A percentile compares a stretch with the other conserved stretches of the same genome.
phyloP scores from a whole-genome alignment of 2,329 filamentous ascomycete genomes.

The Plenodomus lindquistii region DNA sequence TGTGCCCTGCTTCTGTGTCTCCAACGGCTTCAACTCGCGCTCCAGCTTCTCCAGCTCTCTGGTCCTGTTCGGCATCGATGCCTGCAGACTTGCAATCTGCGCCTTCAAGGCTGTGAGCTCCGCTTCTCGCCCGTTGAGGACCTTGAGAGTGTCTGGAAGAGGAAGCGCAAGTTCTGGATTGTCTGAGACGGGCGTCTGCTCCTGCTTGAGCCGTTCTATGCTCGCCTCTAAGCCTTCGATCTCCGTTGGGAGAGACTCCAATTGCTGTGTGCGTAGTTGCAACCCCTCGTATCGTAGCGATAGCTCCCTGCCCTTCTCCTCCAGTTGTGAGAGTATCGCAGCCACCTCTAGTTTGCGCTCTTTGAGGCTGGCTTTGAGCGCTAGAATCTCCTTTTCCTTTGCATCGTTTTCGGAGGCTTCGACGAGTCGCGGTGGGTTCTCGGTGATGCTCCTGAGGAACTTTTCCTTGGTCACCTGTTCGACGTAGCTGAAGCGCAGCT shows the following conservation, averaged over 20 bases:
- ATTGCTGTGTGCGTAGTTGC: slow-evolving; percentile 55
- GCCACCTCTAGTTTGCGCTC: slow-evolving; percentile 78
- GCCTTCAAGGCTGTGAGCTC: slow-evolving; percentile 48
- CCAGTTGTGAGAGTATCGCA: slow-evolving; percentile 72
- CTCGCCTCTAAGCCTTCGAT: slow-evolving; percentile 57
- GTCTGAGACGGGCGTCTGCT: slow-evolving; percentile 39
- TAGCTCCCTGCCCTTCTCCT: slow-evolving; percentile 64
- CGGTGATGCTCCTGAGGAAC: slow-evolving; percentile 89
- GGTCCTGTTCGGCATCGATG: slow-evolving; percentile 65
- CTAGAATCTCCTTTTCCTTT: slow-evolving; percentile 61
- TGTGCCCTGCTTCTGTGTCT: slow-evolving; percentile 67
- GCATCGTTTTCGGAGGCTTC: slow-evolving; percentile 73
- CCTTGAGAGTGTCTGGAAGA: slow-evolving; percentile 47
- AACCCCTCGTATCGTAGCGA: slow-evolving; percentile 60
- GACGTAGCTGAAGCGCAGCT: slow-evolving; percentile 94
- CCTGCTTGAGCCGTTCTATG: slow-evolving; percentile 51
- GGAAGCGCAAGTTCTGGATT: slow-evolving; percentile 50
- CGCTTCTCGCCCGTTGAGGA: slow-evolving; percentile 47
- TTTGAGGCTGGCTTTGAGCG: slow-evolving; percentile 76
- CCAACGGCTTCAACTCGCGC: slow-evolving; percentile 69
- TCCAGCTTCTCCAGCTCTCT: slow-evolving; percentile 69
- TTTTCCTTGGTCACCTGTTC: slow-evolving; percentile 99
- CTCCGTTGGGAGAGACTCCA: slow-evolving; percentile 56
- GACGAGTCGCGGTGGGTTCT: slow-evolving; percentile 85
- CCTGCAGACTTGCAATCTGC: slow-evolving; percentile 57